Conservation (phyloP, 164 flowering plant species). For the Liriodendron chinense region DNA sequence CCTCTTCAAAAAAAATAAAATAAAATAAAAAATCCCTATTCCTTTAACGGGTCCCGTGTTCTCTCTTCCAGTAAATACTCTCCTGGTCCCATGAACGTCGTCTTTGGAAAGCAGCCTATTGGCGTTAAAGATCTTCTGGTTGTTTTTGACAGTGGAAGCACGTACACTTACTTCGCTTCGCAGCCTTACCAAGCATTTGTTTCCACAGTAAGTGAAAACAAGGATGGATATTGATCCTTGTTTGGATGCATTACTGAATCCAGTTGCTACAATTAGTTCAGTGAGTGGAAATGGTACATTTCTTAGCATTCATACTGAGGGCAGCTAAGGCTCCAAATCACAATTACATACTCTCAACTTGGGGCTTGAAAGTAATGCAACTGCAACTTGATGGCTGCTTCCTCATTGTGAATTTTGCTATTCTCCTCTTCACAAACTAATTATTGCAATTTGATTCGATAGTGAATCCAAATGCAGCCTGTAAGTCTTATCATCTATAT, state of each 20-base stretch:
- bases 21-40: no score
- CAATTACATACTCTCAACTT: no score
- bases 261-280: neutral
- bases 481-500: neutral
- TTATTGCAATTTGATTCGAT: neutral
- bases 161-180: slow-evolving; percentile 70
- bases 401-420: neutral
- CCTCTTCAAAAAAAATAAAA: no score
- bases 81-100: slow-evolving; percentile 67
- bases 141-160: slow-evolving; percentile 89
- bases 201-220: slow-evolving; percentile 43
- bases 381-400: neutral
- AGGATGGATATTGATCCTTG: no score
- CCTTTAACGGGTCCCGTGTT: neutral
- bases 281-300: neutral
- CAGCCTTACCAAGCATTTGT: slow-evolving; percentile 56
- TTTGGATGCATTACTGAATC: no score
- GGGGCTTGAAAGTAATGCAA: neutral
- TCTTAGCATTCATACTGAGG: neutral
- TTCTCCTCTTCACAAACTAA: neutral
- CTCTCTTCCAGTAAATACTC: slow-evolving; percentile 55
- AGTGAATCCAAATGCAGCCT: neutral
- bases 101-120: slow-evolving; percentile 47
- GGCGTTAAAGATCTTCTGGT: slow-evolving; percentile 44
- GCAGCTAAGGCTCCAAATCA: no score